Base-by-base conservation (phyloP, 1,139 yeast species). In the Candida neerlandica region DNA sequence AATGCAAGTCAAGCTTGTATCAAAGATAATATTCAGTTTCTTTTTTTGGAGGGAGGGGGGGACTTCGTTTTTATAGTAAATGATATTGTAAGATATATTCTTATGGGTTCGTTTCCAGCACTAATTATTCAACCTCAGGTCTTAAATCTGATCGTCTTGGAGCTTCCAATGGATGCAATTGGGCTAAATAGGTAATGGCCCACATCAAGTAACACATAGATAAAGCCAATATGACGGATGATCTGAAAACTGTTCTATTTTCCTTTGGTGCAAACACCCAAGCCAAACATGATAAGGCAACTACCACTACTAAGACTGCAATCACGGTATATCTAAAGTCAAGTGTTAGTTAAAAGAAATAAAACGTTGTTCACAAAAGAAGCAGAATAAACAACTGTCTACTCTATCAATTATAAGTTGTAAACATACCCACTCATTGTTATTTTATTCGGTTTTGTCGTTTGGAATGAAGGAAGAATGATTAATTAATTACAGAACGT, bases 181-280 rank as follows among this genome's bases (percentile, higher is more conserved):
- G 95, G 32, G 85, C 82, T 57, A 89, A 71, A 62, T 88, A 89
- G 6, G 97, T 89, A 58, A 89, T 84, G 27, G 96, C 97, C 97
- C 97, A 90, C 96, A 91, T 89, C 63, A 91, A 77, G 67, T 81
- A 91, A 76, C 91, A 87, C 96, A 91, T 88, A 19, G 96, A 84
- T 63, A 92, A 69, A 3, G 92, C 82, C 56, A 92, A 77, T 48
- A 86, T 85, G 44, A 91, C 83, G 11, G 97, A 89, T 49, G 96
- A 88, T 72, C 97, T 82, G 95, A 96, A 91, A 42, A 92, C 97
- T 32, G 84, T 78, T 52, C 75, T 74, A 60, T 81, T 84, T 53
- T 79, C 78, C 61, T 78, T 80, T 30, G 87, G 86, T 15, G 86
- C 83, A 62, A 78, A 78, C 42, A 74, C 70, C 86, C 87, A 83